Base-by-base conservation (phyloP, 257 asterid genomes). In the Thymus mandschuricus region DNA sequence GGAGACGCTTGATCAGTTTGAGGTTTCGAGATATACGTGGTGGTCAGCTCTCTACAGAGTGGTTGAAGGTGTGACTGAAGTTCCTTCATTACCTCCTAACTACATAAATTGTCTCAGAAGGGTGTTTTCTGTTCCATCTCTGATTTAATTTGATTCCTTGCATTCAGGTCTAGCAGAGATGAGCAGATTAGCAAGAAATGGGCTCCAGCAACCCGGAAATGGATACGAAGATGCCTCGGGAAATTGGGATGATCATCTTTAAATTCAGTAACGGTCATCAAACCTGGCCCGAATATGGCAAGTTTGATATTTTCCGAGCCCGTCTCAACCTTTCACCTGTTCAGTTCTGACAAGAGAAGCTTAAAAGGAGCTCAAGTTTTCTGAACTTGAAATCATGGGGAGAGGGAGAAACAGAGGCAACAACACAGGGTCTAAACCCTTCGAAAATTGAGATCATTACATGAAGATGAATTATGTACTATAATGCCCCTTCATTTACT, bases 11-110 rank as follows among this genome's bases (percentile, higher is more conserved):
- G 79, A 80, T 60, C 75, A 72, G 68, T 77, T 68, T 50, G 78
- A 86, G 72, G 88, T 87, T 71, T 81, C 92, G 6, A 78, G 79
- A 27, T 77, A 75, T 58, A 60, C 81, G 34, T 87, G 93, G 96
- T 86, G 95, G 95, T 86, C 92, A 15, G 80, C 87, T 75, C 71
- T 91, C 63, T 85, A 86, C 82, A 78, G 81, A 73, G 82, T 83
- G 6, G 69, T 89, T 40, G 92, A 91, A 89, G 96, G 95, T 88
- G 60, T 55, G 73, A 49, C 1, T 5, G 10, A 28, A 8, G 2
- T 27, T 28, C 9, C 34, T 55, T 54, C 31, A 54, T 54, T 51
- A 30, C 29, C 30, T 51, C 31, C 10, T 15, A 15, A 6, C 29
- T 15, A 15, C 21, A 5, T 21, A 21, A 21, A 21, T 9, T 52